Base-by-base conservation (phyloP, 768 basidiomycete species). In the Paxillus rubicundulus region DNA sequence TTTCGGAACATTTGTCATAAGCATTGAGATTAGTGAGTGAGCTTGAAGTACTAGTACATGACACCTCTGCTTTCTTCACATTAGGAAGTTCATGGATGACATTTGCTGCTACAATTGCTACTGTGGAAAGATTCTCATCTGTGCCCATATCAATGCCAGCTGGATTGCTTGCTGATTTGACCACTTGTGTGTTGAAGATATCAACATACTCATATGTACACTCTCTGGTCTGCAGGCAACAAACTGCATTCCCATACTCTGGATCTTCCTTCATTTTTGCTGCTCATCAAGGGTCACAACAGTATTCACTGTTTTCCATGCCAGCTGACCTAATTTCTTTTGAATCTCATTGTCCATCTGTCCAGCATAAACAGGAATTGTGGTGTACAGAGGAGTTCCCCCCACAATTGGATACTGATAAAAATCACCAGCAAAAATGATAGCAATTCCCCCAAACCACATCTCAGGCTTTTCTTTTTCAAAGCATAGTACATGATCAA, bases 401-500 rank as follows among this genome's bases (percentile, higher is more conserved):
- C 21, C 21, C 21, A 21, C 21, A 21, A 5, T 2, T 21, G 21
- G 21, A 21, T 21, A 21, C 21, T 21, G 21, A 21, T 21, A 21
- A 21, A 21, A 21, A 21, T 21, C 21, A 21, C 21, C 21, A 21
- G 21, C 21, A 21, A 21, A 21, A 21, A 21, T 21, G 21, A 21
- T 21, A 21, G 21, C 21, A 21, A 21, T 21, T 21, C 21, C 21
- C 21, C 21, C 21, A 21, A 21, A 21, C 21, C 21, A 21, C 21
- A 21, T 5, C 2, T 21, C 5, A 5, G 21, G 21, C 21, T 21
- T 21, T 21, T 21, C 21, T 21, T 21, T 21, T 1, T 63, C 64
- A 60, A 56, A 68, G 0, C 59, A 27, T 0, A 71, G 44, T 0
- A 63, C 60, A 52, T 65, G 58, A 50, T 73, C 68, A 12, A 74